Conservation (phyloP, 2,329 filamentous ascomycete species). For the Fusarium caatingaense region DNA sequence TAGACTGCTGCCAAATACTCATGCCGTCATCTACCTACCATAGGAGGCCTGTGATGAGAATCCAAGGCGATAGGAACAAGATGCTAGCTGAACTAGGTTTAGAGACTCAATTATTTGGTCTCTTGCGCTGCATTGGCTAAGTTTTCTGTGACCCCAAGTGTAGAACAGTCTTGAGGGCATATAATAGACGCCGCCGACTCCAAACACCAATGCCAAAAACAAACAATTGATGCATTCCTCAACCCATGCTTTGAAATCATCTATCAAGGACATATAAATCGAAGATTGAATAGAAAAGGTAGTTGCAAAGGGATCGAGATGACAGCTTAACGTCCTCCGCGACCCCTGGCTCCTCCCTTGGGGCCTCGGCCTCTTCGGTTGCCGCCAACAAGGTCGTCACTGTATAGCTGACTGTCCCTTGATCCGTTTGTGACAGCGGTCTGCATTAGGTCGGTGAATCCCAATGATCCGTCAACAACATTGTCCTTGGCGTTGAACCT, state of each 20-base stretch:
- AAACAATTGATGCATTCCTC: not conserved
- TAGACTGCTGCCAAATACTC: not conserved
- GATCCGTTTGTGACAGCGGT: conserved; percentile 34
- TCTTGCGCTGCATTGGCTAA: not conserved
- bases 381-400: conserved; percentile 57
- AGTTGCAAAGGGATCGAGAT: not conserved
- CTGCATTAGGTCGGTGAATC: conserved; percentile 64
- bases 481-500: conserved; percentile 49
- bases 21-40: not conserved
- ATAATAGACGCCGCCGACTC: conserved; percentile 16
- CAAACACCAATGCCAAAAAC: conserved; percentile 34
- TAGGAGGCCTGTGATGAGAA: not conserved
- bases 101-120: not conserved
- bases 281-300: not conserved
- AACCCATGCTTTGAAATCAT: not conserved
- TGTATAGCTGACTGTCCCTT: conserved; percentile 60
- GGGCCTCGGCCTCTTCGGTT: conserved; percentile 45
- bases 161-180: not conserved
- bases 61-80: not conserved
- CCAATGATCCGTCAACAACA: conserved; percentile 65
- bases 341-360: conserved; percentile 36
- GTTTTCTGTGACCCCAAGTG: not conserved
- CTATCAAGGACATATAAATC: not conserved
- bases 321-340: conserved; percentile 36
- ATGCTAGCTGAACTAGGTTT: not conserved